Evolutionary conservation across 352 stramenopile species (phyloP), one percentile per base, ranked within the genome.

Genomic region (Phytophthora pini): DNA sequence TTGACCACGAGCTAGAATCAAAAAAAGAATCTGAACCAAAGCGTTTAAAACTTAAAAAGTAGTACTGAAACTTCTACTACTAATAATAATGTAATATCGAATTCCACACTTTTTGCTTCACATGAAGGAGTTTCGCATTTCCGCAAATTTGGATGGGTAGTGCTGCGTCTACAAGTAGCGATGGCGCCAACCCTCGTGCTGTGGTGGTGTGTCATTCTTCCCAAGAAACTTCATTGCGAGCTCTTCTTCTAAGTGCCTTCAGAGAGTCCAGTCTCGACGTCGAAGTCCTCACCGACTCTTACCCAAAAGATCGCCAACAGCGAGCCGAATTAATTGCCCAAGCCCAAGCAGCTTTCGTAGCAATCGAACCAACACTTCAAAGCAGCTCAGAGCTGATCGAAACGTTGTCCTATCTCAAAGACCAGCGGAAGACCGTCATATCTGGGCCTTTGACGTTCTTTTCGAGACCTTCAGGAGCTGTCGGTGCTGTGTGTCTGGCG

Each of bases 321-420:
- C 75, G 75, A 0, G 56, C 68, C 5, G 65, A 72, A 0, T 24
- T 85, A 11, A 48, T 89, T 6, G 45, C 46, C 5, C 47, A 46
- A 38, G 58, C 51, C 3, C 51, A 80, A 13, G 62, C 68, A 15
- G 76, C 75, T 4, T 68, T 87, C 20, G 68, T 89, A 0, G 75
- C 63, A 0, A 55, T 89, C 26, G 75, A 84, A 9, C 38, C 58
- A 0, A 41, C 61, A n/a, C 81, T 85, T 45, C 77, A 87, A 50
- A 70, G 60, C 15, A 71, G 62, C 2, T 10, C 61, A 1, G 39
- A 58, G 13, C 56, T 87, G 6, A 69, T 87, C 34, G 74, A 77
- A 31, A 77, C 77, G 11, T 44, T 84, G 36, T 85, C 80, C 38
- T 85, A 77, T 49, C 68, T 87, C 44, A 87, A 89, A 20, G 80